A percentile compares a stretch with the other conserved stretches of the same genome.
phyloP scores from a whole-genome alignment of 352 stramenopile genomes.

The Phytophthora brassicae region DNA sequence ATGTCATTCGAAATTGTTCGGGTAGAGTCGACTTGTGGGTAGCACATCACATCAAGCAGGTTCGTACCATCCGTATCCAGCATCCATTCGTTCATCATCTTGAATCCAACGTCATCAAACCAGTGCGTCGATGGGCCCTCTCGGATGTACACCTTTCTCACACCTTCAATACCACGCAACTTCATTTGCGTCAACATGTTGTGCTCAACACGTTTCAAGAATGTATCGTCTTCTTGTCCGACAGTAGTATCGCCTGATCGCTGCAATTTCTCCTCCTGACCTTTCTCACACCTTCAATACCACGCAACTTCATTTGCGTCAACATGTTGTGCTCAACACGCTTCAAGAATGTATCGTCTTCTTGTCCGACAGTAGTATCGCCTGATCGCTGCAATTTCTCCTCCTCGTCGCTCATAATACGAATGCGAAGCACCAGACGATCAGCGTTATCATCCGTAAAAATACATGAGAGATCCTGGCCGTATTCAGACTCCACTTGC shows the following conservation, averaged over 20 bases:
- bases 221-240: slow-evolving; percentile 92
- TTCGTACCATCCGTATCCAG: slow-evolving; percentile 99
- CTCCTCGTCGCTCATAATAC: slow-evolving; percentile 95
- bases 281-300: slow-evolving; percentile 96
- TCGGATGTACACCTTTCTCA: slow-evolving; percentile 99
- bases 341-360: slow-evolving; percentile 97
- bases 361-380: slow-evolving; percentile 86
- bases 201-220: slow-evolving; percentile 98
- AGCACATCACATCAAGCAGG: slow-evolving; percentile 96
- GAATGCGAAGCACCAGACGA: slow-evolving; percentile 96
- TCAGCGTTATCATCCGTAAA: slow-evolving; percentile 98
- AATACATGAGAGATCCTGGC: slow-evolving; percentile 95
- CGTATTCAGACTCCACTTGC: slow-evolving; percentile 96
- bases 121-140: slow-evolving; percentile 94
- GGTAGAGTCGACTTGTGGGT: slow-evolving; percentile 96
- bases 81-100: slow-evolving; percentile 96
- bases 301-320: slow-evolving; percentile 95
- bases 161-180: slow-evolving; percentile 95
- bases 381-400: slow-evolving; percentile 80
- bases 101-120: slow-evolving; percentile 95
- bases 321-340: slow-evolving; percentile 98
- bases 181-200: slow-evolving; percentile 97
- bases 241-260: slow-evolving; percentile 83
- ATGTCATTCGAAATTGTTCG: slow-evolving; percentile 99
- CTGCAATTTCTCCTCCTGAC: slow-evolving; percentile 88